phyloP scores from a whole-genome alignment of 2,329 filamentous ascomycete species.

The Colletotrichum sp. region DNA sequence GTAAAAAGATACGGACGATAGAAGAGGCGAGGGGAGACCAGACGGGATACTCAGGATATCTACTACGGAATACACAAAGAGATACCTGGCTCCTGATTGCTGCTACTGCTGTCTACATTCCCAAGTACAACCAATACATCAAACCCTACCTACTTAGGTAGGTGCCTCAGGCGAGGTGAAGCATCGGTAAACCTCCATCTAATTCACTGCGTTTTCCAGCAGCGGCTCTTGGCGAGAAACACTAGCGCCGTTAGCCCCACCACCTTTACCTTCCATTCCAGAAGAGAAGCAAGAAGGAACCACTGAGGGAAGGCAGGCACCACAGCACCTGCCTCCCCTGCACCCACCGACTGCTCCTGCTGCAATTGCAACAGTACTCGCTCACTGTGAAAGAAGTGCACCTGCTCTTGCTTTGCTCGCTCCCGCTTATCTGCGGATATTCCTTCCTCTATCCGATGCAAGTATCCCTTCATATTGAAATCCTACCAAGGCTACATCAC shows the following conservation, averaged over 20 bases:
- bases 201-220: not conserved
- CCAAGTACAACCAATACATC: not conserved
- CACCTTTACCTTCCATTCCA: constrained; percentile 3
- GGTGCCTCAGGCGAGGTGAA: not conserved
- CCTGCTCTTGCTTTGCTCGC: not conserved
- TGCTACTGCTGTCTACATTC: not conserved
- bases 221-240: constrained; percentile 16
- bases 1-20: not conserved
- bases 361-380: not conserved
- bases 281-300: constrained; percentile 19
- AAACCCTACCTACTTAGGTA: not conserved
- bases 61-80: not conserved
- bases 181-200: not conserved
- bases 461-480: not conserved
- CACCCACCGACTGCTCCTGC: not conserved
- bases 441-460: not conserved
- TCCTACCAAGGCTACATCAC: not conserved
- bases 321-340: not conserved
- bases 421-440: constrained; percentile 6
- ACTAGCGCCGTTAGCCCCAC: not conserved
- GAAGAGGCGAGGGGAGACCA: not conserved
- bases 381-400: not conserved
- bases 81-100: not conserved
- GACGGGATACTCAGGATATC: not conserved
- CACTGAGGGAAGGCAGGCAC: not conserved